A percentile compares a stretch with the other conserved stretches of the same genome.
Conservation (phyloP, 2,329 filamentous ascomycete species). For the Sclerotinia nivalis region DNA sequence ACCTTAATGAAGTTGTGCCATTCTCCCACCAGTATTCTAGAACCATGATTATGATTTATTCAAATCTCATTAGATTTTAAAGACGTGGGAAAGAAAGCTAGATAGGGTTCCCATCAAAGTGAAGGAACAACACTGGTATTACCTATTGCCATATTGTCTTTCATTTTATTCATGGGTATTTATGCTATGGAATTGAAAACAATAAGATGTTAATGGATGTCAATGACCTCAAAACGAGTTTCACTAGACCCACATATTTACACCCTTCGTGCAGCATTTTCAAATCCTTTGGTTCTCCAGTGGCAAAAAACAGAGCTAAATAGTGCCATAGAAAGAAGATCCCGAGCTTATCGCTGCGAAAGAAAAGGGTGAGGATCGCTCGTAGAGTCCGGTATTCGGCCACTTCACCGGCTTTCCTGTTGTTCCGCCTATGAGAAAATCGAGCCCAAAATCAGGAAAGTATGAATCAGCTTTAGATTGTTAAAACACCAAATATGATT, state of each 20-base stretch:
- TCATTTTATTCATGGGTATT: not conserved
- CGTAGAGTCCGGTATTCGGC: not conserved
- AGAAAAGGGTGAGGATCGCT: slow-evolving; percentile 14
- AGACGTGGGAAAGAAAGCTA: too few species aligned
- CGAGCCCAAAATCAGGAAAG: not conserved
- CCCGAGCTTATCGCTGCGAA: not conserved
- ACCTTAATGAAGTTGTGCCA: not conserved
- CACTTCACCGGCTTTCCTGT: slow-evolving; percentile 7
- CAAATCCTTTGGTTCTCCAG: not conserved
- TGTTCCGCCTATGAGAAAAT: slow-evolving; percentile 1
- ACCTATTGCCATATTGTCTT: too few species aligned
- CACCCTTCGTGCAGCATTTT: slow-evolving; percentile 13
- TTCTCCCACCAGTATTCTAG: not conserved
- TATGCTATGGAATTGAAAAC: too few species aligned
- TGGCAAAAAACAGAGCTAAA: not conserved
- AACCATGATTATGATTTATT: not conserved
- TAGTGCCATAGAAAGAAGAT: not conserved
- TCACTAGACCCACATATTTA: not conserved
- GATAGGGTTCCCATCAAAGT: too few species aligned
- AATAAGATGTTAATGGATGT: not conserved
- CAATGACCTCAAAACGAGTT: not conserved
- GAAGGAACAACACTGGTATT: too few species aligned
- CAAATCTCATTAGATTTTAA: too few species aligned
- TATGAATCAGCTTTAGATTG: not conserved
- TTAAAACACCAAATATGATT: slow-evolving; percentile 17